Evolutionary conservation across 2,329 filamentous ascomycete species (phyloP).

Genomic region (Exophiala sp.): DNA sequence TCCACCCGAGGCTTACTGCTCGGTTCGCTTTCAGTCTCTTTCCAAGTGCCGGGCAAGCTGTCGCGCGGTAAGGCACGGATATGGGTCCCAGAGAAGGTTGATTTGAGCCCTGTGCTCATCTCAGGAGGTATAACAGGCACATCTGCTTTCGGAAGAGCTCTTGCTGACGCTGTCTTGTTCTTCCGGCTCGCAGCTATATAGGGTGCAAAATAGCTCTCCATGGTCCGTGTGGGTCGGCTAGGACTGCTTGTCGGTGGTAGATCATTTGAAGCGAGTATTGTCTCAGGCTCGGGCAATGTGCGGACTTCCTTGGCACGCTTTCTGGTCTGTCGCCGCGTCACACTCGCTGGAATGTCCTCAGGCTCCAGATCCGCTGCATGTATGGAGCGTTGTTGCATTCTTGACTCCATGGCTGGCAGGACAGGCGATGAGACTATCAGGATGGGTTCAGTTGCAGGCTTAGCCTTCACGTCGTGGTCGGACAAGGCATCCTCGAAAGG

Average conservation of each 20-base stretch:
- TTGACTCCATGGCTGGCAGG: not conserved
- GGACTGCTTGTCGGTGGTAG: not conserved
- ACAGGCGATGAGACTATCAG: not conserved
- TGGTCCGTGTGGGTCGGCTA: slow-evolving; percentile 1
- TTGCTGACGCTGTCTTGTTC: not conserved
- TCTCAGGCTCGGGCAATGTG: not conserved
- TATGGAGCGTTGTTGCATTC: not conserved
- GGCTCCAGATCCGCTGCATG: not conserved
- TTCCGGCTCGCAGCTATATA: slow-evolving; percentile 8
- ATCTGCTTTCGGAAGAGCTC: not conserved
- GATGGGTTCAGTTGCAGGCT: not conserved
- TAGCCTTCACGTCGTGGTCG: not conserved
- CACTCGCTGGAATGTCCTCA: not conserved
- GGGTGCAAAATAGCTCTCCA: slow-evolving; percentile 20
- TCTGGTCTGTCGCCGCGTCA: not conserved
- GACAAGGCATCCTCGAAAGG: not conserved
- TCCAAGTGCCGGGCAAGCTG: slow-evolving; percentile 36
- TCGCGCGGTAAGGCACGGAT: slow-evolving; percentile 33
- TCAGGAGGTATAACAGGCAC: slow-evolving; percentile 1
- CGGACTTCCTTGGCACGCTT: slow-evolving; percentile 2
- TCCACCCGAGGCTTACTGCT: slow-evolving; percentile 10
- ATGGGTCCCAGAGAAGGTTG: slow-evolving; percentile 5
- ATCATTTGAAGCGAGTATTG: not conserved
- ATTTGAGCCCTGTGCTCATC: slow-evolving; percentile 6
- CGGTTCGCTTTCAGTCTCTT: slow-evolving; percentile 25